Evolutionary conservation across 805 yeast genomes (phyloP), one percentile per base, ranked within the genome.

Genomic region (Henningerozyma blattae): DNA sequence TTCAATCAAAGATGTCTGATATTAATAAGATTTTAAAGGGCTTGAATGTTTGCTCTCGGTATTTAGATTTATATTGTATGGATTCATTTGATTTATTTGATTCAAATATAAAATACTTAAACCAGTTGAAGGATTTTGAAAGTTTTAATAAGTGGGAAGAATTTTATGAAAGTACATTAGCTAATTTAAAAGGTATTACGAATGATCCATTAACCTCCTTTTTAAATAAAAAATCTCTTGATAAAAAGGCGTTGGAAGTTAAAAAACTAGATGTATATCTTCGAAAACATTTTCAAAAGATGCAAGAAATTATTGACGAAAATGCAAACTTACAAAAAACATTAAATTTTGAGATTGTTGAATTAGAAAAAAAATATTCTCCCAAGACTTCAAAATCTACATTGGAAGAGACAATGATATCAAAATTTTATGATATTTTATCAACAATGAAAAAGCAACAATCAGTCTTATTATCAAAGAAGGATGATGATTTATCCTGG

Each of bases 41-140:
- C 18, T 49, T 73, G 18, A 62, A 57, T 33, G 62, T 68, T 13
- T 65, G 72, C 4, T 59, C 64, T 35, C 70, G 68, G 40, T 73
- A 72, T 46, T 61, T 67, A 31, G 62, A 68, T 18, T 57, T 63
- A 28, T 72, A 69, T 47, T 61, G 69, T 20, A 52, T 49, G 31
- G 75, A 70, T n/a, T 64, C 67, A 2, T 71, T 68, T 35, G 67
- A 65, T 38, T 55, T 54, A 17, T 69, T 67, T 46, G 50, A 56
- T 34, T 49, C 59, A 12, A 54, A 62, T 15, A 43, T 60, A 37
- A 50, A 63, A 29, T 53, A 62, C 53, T 42, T 62, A 20, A 55
- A 54, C 33, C 47, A 65, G 18, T 48, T 73, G 22, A 58, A 58
- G 31, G 47, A 52, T 25, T 65, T 68, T 39, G 63, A 72, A 1